phyloP scores from a whole-genome alignment of 345 rosid species.

The Rhizophora mangle region DNA sequence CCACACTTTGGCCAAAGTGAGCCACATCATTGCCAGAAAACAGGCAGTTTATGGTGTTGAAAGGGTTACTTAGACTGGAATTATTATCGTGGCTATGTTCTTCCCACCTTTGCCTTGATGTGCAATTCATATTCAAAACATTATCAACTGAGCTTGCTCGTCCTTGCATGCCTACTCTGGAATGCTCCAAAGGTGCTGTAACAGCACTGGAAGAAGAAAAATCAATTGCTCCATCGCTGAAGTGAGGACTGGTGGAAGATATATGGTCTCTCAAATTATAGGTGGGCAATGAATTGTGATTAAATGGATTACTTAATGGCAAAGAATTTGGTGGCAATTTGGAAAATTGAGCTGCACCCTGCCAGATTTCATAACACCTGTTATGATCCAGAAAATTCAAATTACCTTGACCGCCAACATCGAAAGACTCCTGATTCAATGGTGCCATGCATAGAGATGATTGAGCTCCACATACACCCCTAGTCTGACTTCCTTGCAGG shows the following conservation, averaged over 20 bases:
- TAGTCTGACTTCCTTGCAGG: conserved; percentile 29
- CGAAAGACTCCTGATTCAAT: conserved; percentile 36
- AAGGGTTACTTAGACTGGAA: conserved; percentile 29
- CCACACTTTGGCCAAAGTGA: conserved; percentile 22
- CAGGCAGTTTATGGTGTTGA: conserved; percentile 32
- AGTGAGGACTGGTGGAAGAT: conserved; percentile 25
- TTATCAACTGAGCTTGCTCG: conserved; percentile 44
- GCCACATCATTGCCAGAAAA: conserved; percentile 34
- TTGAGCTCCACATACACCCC: conserved; percentile 39
- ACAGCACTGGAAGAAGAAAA: conserved; percentile 40
- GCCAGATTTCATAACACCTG: conserved; percentile 49
- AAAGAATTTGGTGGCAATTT: conserved; percentile 48
- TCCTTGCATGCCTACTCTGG: conserved; percentile 42
- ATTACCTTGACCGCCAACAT: conserved; percentile 32
- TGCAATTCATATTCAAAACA: conserved; percentile 35
- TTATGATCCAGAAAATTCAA: conserved; percentile 48
- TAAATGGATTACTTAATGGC: conserved; percentile 36
- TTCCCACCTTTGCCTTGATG: conserved; percentile 46
- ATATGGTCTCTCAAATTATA: conserved; percentile 28
- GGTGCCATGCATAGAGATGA: conserved; percentile 40
- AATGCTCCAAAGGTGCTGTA: conserved; percentile 30
- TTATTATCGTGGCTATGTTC: conserved; percentile 40
- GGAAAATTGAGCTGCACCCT: conserved; percentile 38
- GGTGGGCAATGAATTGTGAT: conserved; percentile 32
- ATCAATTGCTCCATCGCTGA: conserved; percentile 37